Percentiles rank a stretch among this genome's conserved stretches.
Conservation (phyloP, 78 protist species). For the Dictyostelium citrinum region DNA sequence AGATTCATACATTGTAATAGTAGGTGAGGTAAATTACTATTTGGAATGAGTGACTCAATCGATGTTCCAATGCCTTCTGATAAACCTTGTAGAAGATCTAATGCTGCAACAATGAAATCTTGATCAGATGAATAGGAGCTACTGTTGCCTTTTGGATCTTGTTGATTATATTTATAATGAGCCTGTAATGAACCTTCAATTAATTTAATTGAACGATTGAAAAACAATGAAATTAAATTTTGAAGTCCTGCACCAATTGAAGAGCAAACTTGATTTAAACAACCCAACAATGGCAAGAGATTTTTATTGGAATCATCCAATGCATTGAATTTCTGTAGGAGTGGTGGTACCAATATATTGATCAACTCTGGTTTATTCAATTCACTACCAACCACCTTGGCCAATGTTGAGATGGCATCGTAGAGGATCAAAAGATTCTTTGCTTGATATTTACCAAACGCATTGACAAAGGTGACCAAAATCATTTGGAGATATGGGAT, state of each 20-base stretch:
- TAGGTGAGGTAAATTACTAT: constrained; percentile 53
- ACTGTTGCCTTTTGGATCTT: background rate
- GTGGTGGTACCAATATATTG: constrained; percentile 81
- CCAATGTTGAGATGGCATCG: constrained; percentile 90
- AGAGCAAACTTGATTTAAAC: constrained; percentile 85
- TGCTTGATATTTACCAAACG: constrained; percentile 83
- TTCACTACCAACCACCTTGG: constrained; percentile 82
- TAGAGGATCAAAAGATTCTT: constrained; percentile 88
- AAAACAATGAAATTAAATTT: constrained; percentile 18
- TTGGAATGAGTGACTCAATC: constrained; percentile 76
- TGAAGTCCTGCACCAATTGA: constrained; percentile 77
- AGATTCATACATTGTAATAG: constrained; percentile 71
- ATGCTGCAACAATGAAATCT: constrained; percentile 83
- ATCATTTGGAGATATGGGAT: constrained; percentile 75
- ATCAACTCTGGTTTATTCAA: constrained; percentile 80
- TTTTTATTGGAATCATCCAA: constrained; percentile 73
- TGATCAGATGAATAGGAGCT: constrained; percentile 9
- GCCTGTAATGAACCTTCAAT: constrained; percentile 29
- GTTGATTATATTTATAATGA: background rate
- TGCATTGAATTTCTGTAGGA: constrained; percentile 79
- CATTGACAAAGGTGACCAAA: constrained; percentile 74
- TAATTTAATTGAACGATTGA: constrained; percentile 47
- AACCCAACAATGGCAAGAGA: constrained; percentile 90
- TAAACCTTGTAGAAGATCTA: constrained; percentile 89
- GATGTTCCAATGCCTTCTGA: constrained; percentile 82